phyloP scores from a whole-genome alignment of 2,329 filamentous ascomycete species.

The Zelopaecilomyces penicillatus region DNA sequence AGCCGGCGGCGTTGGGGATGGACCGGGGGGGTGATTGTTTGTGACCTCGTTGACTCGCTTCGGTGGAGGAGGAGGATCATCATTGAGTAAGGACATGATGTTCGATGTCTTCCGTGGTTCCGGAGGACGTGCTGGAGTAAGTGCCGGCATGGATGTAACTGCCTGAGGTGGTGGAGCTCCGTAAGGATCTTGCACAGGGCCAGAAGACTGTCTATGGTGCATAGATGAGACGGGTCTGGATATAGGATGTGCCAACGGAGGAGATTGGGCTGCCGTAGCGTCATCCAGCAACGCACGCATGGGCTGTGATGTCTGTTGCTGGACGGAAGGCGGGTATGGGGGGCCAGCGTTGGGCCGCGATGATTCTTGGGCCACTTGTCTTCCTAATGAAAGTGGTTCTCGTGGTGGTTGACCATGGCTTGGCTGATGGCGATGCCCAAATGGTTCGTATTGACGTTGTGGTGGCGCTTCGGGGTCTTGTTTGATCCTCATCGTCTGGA shows the following conservation, averaged over 20 bases:
- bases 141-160: conserved; percentile 19
- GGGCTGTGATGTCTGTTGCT: conserved; percentile 32
- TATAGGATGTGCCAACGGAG: conserved; percentile 29
- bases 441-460: conserved; percentile 37
- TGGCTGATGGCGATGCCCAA: conserved; percentile 30
- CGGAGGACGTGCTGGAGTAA: conserved; percentile 32
- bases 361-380: conserved; percentile 34
- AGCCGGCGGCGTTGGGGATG: conserved; percentile 43
- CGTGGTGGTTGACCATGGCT: conserved; percentile 30
- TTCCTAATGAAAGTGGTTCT: conserved; percentile 32
- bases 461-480: conserved; percentile 40
- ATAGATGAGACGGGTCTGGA: conserved; percentile 30
- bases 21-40: conserved; percentile 24
- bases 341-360: conserved; percentile 30
- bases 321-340: conserved; percentile 20
- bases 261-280: conserved; percentile 27
- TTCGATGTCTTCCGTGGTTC: conserved; percentile 53
- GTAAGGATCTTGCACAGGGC: conserved; percentile 23
- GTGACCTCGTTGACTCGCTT: conserved; percentile 45
- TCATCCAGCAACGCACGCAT: conserved; percentile 34
- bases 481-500: conserved; percentile 33
- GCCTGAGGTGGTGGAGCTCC: conserved; percentile 19
- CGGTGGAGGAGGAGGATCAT: conserved; percentile 44
- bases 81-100: conserved; percentile 55
- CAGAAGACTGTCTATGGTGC: conserved; percentile 25